Percentiles rank a stretch among this genome's conserved stretches.
These are phyloP conservation scores for Articulospora tetracladia DNA, from an alignment of 495 filamentous ascomycete genomes.

Conservation along the genomic window DNA sequence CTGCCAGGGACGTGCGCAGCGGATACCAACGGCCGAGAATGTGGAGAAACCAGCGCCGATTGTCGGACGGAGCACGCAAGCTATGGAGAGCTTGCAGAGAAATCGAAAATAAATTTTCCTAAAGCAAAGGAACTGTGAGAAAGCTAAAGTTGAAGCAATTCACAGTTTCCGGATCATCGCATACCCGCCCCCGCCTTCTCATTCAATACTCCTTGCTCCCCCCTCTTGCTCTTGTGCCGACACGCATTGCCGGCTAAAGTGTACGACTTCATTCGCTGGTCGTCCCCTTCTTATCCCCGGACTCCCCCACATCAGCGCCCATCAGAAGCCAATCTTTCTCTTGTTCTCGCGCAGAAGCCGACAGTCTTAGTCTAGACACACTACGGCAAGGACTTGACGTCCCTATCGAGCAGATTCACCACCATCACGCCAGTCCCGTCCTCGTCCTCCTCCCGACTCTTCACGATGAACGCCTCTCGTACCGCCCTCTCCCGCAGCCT, in stretches of 20 bases:
- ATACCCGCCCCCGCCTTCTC: no score
- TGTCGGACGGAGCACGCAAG: neutral
- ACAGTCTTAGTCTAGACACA: constrained; percentile 1
- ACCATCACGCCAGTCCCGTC: neutral
- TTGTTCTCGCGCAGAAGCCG: neutral
- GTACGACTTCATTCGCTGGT: neutral
- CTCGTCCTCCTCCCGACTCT: neutral
- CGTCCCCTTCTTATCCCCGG: neutral
- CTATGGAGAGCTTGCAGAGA: neutral
- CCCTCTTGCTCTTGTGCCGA: neutral
- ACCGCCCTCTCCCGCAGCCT: constrained; percentile 14
- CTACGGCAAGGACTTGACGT: neutral
- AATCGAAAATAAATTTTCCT: neutral
- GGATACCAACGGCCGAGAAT: constrained; percentile 4
- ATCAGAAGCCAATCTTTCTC: neutral
- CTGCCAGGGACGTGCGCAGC: neutral
- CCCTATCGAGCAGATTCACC: neutral
- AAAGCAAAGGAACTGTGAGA: neutral
- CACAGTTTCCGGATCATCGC: neutral
- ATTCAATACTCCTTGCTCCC: no score
- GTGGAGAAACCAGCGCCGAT: neutral
- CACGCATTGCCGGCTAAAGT: constrained; percentile 1
- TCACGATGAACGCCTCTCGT: constrained; percentile 27
- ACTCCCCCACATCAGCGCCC: neutral
- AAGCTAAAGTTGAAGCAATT: neutral